Evolutionary conservation across 768 basidiomycete genomes (phyloP).

Genomic region (Mycena galopus): DNA sequence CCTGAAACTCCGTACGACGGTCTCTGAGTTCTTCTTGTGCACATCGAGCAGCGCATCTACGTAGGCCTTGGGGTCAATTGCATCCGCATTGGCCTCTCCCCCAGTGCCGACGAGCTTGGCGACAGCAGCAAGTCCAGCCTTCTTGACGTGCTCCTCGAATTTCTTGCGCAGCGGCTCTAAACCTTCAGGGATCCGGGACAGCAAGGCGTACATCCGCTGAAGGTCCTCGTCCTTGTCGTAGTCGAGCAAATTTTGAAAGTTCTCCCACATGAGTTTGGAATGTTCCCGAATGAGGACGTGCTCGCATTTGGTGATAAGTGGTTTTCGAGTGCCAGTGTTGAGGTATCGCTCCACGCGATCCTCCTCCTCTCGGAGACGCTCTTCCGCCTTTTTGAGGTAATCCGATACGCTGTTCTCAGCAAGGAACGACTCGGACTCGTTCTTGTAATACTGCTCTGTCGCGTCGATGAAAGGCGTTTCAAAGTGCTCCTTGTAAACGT

Average conservation of each 20-base stretch:
- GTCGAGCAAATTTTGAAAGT: conserved; percentile 90
- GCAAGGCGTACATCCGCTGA: conserved; percentile 93
- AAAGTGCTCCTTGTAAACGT: conserved; percentile 93
- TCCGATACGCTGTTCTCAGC: conserved; percentile 91
- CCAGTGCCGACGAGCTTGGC: conserved; percentile 77
- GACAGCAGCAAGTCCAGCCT: conserved; percentile 86
- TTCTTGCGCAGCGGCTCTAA: conserved; percentile 91
- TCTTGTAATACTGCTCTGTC: conserved; percentile 92
- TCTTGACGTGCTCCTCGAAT: conserved; percentile 97
- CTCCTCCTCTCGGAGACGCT: conserved; percentile 93
- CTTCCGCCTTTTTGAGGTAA: conserved; percentile 95
- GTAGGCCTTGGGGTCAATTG: conserved; percentile 92
- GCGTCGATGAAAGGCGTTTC: conserved; percentile 90
- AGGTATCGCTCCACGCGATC: conserved; percentile 95
- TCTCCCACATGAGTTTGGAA: conserved; percentile 88
- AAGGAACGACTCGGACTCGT: conserved; percentile 92
- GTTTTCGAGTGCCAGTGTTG: conserved; percentile 88
- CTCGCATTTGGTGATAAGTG: conserved; percentile 87
- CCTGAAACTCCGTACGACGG: conserved; percentile 88
- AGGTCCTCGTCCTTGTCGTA: conserved; percentile 96
- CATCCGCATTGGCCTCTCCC: conserved; percentile 60
- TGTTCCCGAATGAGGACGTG: conserved; percentile 92
- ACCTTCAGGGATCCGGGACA: conserved; percentile 91
- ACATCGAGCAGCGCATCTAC: conserved; percentile 94
- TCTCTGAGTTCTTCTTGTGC: conserved; percentile 91